Base-by-base conservation (phyloP, 116 monocot species). In the Posidonia oceanica region DNA sequence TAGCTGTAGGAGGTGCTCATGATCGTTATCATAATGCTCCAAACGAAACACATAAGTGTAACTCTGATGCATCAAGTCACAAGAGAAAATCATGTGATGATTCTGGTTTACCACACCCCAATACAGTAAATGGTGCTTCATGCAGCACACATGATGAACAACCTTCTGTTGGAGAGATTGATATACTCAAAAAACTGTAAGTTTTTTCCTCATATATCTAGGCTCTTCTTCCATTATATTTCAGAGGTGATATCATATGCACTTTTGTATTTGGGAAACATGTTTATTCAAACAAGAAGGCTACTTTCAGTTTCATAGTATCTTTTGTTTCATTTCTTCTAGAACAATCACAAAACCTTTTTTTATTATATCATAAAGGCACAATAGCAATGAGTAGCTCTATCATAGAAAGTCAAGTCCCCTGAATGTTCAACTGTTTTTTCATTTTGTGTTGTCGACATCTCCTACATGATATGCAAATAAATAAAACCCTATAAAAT, bases 181-280 rank as follows among this genome's bases (percentile, higher is more conserved):
- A 91, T 55, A 80, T 76, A 58, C 67, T 91, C 56, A 91, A 88
- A 72, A 81, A 91, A 75, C 59, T 81, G 95, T 95, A 83, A 88
- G 95, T 80, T 66, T 7, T 21, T 22, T 53, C 52, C 29, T 75
- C 52, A 23, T 22, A 60, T 60, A 23, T 29, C 60, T 29, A 61
- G 61, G 22, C 14, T 13, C 14, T 36, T 21, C 12, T 61, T 15
- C 4, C 29, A 23, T 36, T 11, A 61, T 29, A 29, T 14, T 61
- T 61, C 36, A 15, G 23, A 14, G 61, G 14, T 36, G 10, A 13
- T 13, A 29, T 10, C 61, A 7, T 61, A 36, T 12, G 21, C 14
- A 14, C 22, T 14, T 61, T 36, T 48, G 12, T 10, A 12, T 8
- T 12, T 8, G 7, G 29, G 29, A 29, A 29, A 29, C 29, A 29